These are phyloP conservation scores for Epichloe amarillans DNA, from an alignment of 2,329 filamentous ascomycete species.

Conservation along the genomic window DNA sequence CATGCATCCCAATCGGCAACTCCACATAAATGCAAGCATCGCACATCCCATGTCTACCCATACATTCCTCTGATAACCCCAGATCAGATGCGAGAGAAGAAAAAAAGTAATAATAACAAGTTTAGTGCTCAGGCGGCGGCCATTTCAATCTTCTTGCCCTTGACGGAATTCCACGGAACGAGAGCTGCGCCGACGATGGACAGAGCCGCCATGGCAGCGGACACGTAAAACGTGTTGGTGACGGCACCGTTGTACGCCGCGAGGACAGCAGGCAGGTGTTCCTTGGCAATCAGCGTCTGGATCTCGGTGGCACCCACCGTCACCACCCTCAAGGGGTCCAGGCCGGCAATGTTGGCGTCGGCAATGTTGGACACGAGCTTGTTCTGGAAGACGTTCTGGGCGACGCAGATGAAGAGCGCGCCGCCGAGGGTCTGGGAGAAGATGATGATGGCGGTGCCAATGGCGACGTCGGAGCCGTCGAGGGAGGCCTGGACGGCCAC, in stretches of 20 bases:
- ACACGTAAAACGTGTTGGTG: conserved; percentile 6
- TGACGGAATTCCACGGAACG: conserved; percentile 7
- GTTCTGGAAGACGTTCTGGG: conserved; percentile 37
- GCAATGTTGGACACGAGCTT: conserved; percentile 17
- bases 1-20: not conserved
- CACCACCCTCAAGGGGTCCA: not conserved
- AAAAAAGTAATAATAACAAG: no score
- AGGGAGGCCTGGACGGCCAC: conserved; percentile 34
- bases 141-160: conserved; percentile 7
- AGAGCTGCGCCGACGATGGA: conserved; percentile 3
- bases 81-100: no score
- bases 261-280: conserved; percentile 3
- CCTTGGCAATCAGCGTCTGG: conserved; percentile 1
- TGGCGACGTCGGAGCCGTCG: conserved; percentile 27
- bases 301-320: conserved; percentile 5
- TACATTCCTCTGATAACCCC: not conserved
- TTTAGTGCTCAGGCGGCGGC: not conserved
- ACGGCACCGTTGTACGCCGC: conserved; percentile 5
- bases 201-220: conserved; percentile 2
- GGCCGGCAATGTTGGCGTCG: conserved; percentile 1
- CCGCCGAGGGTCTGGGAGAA: conserved; percentile 31
- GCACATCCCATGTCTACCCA: not conserved
- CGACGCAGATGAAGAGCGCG: conserved; percentile 37
- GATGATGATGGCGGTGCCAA: conserved; percentile 31
- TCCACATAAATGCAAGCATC: no score